Evolutionary conservation across 495 filamentous ascomycete species (phyloP).

Genomic region (Penicillium manginii): DNA sequence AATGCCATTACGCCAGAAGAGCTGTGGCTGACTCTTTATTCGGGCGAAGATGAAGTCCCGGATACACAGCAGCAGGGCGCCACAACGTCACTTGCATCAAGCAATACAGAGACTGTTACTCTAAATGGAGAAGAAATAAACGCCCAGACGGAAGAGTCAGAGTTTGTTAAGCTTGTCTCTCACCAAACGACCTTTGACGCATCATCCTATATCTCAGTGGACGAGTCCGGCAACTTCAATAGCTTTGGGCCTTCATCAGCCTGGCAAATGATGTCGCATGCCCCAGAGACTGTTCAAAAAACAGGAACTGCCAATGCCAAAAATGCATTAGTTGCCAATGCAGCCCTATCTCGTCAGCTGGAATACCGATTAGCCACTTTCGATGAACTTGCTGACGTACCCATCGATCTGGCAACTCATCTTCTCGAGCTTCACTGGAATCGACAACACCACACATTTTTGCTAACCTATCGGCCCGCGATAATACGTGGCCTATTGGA

Average conservation of each 20-base stretch:
- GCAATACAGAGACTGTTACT: neutral
- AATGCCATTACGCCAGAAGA: neutral
- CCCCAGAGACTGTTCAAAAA: neutral
- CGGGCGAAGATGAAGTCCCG: neutral
- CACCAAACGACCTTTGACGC: neutral
- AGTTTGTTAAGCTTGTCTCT: neutral
- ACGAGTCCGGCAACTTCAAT: constrained; percentile 3
- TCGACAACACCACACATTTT: constrained; percentile 36
- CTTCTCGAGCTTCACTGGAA: constrained; percentile 32
- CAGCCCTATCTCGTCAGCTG: constrained; percentile 4
- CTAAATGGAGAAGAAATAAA: neutral
- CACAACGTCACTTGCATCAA: neutral
- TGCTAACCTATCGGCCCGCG: constrained; percentile 40
- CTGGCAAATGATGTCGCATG: neutral
- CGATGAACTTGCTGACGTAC: constrained; percentile 4
- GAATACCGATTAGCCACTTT: constrained; percentile 2
- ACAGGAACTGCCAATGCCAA: neutral
- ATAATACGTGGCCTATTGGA: constrained; percentile 42
- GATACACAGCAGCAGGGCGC: neutral
- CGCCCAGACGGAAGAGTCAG: neutral
- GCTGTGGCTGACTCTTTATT: neutral
- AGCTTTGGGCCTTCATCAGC: constrained; percentile 5
- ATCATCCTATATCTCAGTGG: constrained; percentile 1
- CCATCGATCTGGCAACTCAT: constrained; percentile 16
- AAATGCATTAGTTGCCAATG: constrained; percentile 10